These are phyloP conservation scores for Vigna hirtella DNA, from an alignment of 306 rosid species.

Conservation along the genomic window DNA sequence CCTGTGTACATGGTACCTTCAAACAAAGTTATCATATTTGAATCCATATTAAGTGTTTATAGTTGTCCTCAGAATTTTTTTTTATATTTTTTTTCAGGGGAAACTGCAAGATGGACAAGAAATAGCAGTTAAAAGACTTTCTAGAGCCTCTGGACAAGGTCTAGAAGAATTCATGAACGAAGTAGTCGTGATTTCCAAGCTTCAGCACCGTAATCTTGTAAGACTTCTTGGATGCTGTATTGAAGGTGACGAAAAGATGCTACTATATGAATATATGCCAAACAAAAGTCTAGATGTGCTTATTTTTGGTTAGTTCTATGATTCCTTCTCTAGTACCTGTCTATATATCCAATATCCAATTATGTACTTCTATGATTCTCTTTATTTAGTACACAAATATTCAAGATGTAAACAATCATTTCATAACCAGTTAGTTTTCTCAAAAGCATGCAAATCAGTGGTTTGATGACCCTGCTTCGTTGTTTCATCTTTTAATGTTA, in stretches of 20 bases:
- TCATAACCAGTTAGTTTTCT: neutral
- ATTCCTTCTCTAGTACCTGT: neutral
- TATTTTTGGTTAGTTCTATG: constrained; percentile 39
- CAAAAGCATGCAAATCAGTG: neutral
- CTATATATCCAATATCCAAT: neutral
- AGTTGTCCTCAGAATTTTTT: neutral
- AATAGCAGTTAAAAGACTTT: constrained; percentile 52
- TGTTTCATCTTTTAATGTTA: neutral
- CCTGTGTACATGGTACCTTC: constrained; percentile 36
- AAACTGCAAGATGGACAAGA: constrained; percentile 37
- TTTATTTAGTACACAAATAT: neutral
- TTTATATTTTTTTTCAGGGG: constrained; percentile 19
- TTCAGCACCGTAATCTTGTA: constrained; percentile 51
- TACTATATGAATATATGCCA: constrained; percentile 37
- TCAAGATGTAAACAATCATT: neutral
- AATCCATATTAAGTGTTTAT: neutral
- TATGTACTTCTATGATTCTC: neutral
- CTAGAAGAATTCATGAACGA: constrained; percentile 49
- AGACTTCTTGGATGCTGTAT: constrained; percentile 43
- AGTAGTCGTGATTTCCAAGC: constrained; percentile 41
- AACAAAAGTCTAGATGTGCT: constrained; percentile 41
- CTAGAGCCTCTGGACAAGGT: constrained; percentile 47
- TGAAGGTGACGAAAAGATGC: constrained; percentile 35
- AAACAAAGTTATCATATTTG: neutral
- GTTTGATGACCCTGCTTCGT: neutral